Conservation (phyloP, 163 green algal genomes). For the Scenedesmus sp. region DNA sequence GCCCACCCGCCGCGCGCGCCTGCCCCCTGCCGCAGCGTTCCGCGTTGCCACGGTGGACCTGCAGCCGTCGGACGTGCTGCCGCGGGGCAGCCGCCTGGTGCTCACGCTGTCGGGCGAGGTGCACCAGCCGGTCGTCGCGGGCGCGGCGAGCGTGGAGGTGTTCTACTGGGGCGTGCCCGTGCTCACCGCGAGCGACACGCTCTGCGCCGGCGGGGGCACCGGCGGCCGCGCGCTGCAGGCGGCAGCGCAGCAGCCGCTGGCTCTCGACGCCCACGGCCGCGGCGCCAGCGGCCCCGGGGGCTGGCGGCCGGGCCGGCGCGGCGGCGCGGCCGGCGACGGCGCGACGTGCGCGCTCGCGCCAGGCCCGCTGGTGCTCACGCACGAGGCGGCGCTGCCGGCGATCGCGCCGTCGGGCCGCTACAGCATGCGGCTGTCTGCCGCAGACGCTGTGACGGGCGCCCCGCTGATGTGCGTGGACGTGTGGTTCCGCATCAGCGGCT, state of each 20-base stretch:
- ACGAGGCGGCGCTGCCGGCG: constrained; percentile 5
- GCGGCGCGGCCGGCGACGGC: background rate
- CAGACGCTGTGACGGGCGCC: background rate
- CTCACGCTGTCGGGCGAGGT: constrained; percentile 1
- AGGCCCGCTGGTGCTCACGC: constrained; percentile 7
- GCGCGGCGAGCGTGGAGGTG: constrained; percentile 8
- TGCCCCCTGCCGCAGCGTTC: constrained; percentile 1
- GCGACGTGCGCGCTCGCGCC: constrained; percentile 6
- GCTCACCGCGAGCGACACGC: constrained; percentile 29
- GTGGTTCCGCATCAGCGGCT: constrained; percentile 34
- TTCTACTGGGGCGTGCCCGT: constrained; percentile 31
- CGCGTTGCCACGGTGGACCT: background rate
- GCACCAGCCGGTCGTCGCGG: constrained; percentile 8
- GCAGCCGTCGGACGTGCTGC: background rate
- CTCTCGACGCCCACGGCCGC: background rate
- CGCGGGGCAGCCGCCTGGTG: background rate
- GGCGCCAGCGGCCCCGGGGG: background rate
- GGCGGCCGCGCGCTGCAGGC: too few species aligned
- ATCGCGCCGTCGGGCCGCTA: constrained; percentile 22
- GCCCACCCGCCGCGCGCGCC: too few species aligned
- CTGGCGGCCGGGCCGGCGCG: background rate
- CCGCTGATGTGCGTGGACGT: constrained; percentile 33
- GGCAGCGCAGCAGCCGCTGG: background rate
- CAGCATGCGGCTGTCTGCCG: constrained; percentile 20
- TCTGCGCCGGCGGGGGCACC: too few species aligned